A percentile compares a stretch with the other conserved stretches of the same genome.
Conservation (phyloP, 2,329 filamentous ascomycete genomes). For the Xylariaceae sp. region DNA sequence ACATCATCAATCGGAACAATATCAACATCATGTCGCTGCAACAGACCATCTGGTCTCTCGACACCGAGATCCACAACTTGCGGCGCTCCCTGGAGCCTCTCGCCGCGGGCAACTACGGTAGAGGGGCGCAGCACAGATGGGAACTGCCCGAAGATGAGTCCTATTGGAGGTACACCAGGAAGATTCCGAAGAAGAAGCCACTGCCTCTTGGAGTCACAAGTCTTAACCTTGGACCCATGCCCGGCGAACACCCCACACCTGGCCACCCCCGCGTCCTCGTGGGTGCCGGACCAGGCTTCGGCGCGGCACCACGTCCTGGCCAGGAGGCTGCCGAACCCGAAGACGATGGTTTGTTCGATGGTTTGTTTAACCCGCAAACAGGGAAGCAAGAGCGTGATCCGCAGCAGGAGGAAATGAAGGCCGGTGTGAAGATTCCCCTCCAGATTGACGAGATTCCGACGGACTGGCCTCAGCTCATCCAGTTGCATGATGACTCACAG, state of each 20-base stretch:
- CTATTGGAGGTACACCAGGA: conserved; percentile 19
- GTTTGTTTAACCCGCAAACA: not conserved
- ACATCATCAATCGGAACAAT: conserved; percentile 31
- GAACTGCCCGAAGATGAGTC: conserved; percentile 2
- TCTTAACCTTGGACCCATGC: conserved; percentile 28
- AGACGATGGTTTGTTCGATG: not conserved
- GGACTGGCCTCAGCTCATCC: not conserved
- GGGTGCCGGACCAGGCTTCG: conserved; percentile 24
- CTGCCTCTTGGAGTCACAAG: conserved; percentile 28
- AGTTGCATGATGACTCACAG: not conserved
- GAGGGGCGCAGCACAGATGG: conserved; percentile 19
- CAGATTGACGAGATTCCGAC: not conserved
- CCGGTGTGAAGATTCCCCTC: not conserved
- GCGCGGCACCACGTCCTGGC: not conserved
- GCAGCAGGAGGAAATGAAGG: not conserved
- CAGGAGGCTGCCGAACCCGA: not conserved
- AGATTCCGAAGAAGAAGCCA: conserved; percentile 1
- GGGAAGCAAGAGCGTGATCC: too few relatives aligned
- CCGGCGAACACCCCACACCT: conserved; percentile 29
- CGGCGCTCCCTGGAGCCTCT: conserved; percentile 14
- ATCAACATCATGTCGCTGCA: conserved; percentile 34
- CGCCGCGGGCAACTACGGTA: not conserved
- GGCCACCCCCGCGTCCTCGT: conserved; percentile 28
- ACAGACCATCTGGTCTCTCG: conserved; percentile 29
- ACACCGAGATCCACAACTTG: conserved; percentile 28